Evolutionary conservation across 768 basidiomycete genomes (phyloP).

Genomic region (Kwoniella botswanensis): DNA sequence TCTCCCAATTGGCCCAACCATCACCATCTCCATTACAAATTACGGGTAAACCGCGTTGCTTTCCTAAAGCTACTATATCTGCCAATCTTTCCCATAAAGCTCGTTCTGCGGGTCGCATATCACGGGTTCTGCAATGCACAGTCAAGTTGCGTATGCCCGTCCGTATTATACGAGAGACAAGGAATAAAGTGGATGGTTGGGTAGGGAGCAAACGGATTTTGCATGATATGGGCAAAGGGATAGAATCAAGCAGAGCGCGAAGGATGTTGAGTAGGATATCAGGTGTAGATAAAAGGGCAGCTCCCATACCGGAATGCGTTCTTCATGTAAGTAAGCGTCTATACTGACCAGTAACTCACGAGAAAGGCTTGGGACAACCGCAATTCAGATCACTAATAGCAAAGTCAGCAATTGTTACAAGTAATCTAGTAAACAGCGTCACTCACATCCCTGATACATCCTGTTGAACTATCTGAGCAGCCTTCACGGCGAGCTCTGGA

Average conservation of each 20-base stretch:
- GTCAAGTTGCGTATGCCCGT: constrained; percentile 90
- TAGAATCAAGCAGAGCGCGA: constrained; percentile 70
- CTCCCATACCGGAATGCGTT: constrained; percentile 82
- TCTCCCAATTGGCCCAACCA: constrained; percentile 76
- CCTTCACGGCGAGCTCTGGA: constrained; percentile 88
- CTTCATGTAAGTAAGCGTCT: constrained; percentile 19
- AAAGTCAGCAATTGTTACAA: neutral
- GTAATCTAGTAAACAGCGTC: no score
- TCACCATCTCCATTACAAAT: constrained; percentile 92
- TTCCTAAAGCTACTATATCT: constrained; percentile 86
- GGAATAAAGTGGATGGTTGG: constrained; percentile 82
- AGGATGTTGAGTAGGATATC: constrained; percentile 90
- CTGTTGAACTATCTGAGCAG: constrained; percentile 79
- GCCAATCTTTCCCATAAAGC: constrained; percentile 78
- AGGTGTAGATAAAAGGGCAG: constrained; percentile 88
- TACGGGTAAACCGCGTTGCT: constrained; percentile 79
- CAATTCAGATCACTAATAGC: constrained; percentile 79
- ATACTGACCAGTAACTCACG: constrained; percentile 54
- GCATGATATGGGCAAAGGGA: constrained; percentile 86
- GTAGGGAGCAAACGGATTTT: constrained; percentile 89
- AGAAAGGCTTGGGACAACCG: constrained; percentile 96
- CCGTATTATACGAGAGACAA: constrained; percentile 84
- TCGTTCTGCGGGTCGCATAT: constrained; percentile 80
- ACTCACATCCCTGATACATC: constrained; percentile 81
- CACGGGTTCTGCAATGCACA: constrained; percentile 91